Conservation (phyloP, 1,284 basidiomycete species). For the Anthracocystis setariae region DNA sequence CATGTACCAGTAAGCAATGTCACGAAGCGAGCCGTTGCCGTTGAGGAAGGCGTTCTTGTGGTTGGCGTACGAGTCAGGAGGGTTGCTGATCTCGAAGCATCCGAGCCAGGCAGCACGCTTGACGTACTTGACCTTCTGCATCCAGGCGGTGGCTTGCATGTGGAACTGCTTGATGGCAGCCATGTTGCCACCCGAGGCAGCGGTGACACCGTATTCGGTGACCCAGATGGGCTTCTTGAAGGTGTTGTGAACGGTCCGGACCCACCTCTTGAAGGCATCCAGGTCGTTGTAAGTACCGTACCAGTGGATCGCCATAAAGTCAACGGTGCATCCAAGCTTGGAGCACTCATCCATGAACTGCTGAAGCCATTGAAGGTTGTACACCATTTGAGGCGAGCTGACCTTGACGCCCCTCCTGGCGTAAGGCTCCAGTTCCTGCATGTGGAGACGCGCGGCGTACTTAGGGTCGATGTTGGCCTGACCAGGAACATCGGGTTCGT, state of each 20-base stretch:
- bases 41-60: constrained; percentile 63
- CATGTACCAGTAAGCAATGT: constrained; percentile 56
- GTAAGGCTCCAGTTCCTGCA: constrained; percentile 61
- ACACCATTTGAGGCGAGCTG: constrained; percentile 65
- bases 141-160: constrained; percentile 54
- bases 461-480: constrained; percentile 59
- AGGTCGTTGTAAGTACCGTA: constrained; percentile 62
- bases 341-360: constrained; percentile 61
- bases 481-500: constrained; percentile 61
- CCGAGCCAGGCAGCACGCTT: constrained; percentile 64
- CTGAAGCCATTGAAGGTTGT: constrained; percentile 58
- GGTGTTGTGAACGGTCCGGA: constrained; percentile 52
- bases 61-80: constrained; percentile 62
- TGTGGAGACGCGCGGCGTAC: constrained; percentile 56
- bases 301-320: constrained; percentile 67
- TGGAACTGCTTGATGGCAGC: constrained; percentile 55
- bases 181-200: constrained; percentile 48
- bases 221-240: constrained; percentile 63
- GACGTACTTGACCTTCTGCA: constrained; percentile 52
- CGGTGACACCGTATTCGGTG: constrained; percentile 65
- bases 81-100: constrained; percentile 56
- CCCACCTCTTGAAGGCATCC: constrained; percentile 52
- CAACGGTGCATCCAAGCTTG: constrained; percentile 55
- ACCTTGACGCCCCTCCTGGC: constrained; percentile 62
- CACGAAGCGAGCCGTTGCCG: constrained; percentile 47